Conservation (phyloP, 140 eudicot species). For the Anethum foeniculum region DNA sequence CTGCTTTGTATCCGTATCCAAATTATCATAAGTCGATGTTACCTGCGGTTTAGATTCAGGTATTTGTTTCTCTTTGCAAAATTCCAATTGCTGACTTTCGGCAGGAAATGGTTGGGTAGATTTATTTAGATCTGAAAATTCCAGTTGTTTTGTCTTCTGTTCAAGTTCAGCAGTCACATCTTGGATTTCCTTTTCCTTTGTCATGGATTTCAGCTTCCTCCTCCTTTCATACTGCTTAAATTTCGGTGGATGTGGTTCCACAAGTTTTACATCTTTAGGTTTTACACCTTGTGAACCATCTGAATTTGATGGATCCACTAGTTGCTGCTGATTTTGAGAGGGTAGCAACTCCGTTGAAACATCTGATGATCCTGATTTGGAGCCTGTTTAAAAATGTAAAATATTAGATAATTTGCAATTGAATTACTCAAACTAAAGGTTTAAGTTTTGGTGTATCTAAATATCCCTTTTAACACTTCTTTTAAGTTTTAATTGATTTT, state of each 20-base stretch:
- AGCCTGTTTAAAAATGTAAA: neutral
- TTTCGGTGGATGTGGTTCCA: neutral
- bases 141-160: neutral
- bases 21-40: neutral
- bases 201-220: constrained; percentile 15
- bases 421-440: neutral
- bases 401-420: neutral
- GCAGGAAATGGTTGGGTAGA: neutral
- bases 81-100: neutral
- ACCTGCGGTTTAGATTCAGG: neutral
- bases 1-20: neutral
- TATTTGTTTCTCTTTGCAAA: neutral
- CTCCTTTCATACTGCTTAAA: constrained; percentile 8
- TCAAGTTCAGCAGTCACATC: constrained; percentile 11
- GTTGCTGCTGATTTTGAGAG: neutral
- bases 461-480: neutral
- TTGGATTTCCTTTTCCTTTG: constrained; percentile 8
- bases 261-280: neutral
- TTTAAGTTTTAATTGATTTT: neutral
- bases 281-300: neutral
- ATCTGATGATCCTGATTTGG: neutral
- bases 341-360: neutral
- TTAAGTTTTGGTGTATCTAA: neutral
- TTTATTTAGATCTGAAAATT: neutral
- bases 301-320: neutral